phyloP scores from a whole-genome alignment of 2,329 filamentous ascomycete species.

The Xylaria sp. region DNA sequence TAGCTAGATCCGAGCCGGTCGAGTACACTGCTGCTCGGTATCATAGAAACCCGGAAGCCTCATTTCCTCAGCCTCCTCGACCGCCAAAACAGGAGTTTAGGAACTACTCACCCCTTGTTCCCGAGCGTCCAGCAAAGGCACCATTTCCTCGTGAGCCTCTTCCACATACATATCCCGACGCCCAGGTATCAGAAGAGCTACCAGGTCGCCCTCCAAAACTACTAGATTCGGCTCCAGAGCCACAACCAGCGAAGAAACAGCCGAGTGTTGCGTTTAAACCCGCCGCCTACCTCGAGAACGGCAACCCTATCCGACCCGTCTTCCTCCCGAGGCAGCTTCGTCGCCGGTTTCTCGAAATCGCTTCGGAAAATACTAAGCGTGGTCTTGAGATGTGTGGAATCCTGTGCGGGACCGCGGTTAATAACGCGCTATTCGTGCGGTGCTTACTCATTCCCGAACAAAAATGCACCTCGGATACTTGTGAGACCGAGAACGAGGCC shows the following conservation, averaged over 20 bases:
- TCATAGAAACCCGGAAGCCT: slow-evolving; percentile 26
- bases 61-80: slow-evolving; percentile 43
- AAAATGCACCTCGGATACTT: slow-evolving; percentile 87
- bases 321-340: slow-evolving; percentile 83
- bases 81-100: slow-evolving; percentile 46
- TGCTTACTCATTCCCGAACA: slow-evolving; percentile 91
- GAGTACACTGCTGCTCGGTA: slow-evolving; percentile 47
- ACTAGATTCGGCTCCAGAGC: slow-evolving; percentile 19
- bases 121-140: slow-evolving; percentile 42
- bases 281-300: slow-evolving; percentile 87
- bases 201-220: slow-evolving; percentile 43
- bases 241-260: slow-evolving; percentile 48
- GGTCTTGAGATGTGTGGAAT: slow-evolving; percentile 97
- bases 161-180: background rate
- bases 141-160: slow-evolving; percentile 40
- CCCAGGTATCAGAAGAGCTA: slow-evolving; percentile 29
- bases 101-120: slow-evolving; percentile 25
- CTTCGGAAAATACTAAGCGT: slow-evolving; percentile 74
- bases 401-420: slow-evolving; percentile 86
- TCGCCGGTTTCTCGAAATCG: slow-evolving; percentile 73
- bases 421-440: slow-evolving; percentile 91
- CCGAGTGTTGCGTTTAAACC: slow-evolving; percentile 79
- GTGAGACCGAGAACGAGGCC: slow-evolving; percentile 88
- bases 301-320: slow-evolving; percentile 81
- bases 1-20: slow-evolving; percentile 57